Conservation (phyloP, 257 asterid genomes). For the Solanum ossicruentum region DNA sequence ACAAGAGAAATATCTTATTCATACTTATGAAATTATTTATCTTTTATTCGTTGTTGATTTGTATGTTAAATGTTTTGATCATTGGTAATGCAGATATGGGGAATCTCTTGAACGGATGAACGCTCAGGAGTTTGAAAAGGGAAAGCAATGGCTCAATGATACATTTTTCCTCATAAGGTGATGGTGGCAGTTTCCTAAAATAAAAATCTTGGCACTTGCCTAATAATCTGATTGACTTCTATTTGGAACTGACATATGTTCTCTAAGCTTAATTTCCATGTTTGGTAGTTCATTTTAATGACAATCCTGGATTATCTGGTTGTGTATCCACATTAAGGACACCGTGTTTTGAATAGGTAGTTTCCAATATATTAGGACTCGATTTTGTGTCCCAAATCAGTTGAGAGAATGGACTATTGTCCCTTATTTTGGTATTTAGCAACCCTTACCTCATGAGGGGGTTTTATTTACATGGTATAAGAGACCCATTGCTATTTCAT, state of each 20-base stretch:
- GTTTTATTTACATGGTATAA: not conserved
- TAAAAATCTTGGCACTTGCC: not conserved
- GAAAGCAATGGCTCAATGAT: slow-evolving; percentile 86
- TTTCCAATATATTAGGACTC: not conserved
- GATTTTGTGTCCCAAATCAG: not conserved
- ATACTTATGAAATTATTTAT: not conserved
- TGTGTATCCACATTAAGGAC: not conserved
- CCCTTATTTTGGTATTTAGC: not conserved
- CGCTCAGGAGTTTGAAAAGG: slow-evolving; percentile 62
- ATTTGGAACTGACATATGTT: not conserved
- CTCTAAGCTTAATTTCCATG: not conserved
- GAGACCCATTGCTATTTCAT: not conserved
- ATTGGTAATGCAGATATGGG: slow-evolving; percentile 45
- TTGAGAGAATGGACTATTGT: not conserved
- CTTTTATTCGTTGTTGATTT: not conserved
- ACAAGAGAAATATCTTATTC: not conserved
- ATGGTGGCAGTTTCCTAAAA: not conserved
- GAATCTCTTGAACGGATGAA: slow-evolving; percentile 56
- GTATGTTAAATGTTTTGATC: not conserved
- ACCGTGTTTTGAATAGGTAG: not conserved
- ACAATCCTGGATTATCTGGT: not conserved
- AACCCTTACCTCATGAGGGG: not conserved
- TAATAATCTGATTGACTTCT: not conserved
- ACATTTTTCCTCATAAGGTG: slow-evolving; percentile 80
- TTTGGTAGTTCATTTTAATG: not conserved